These are phyloP conservation scores for Thelonectria blattea DNA, from an alignment of 2,329 filamentous ascomycete species.

Conservation along the genomic window DNA sequence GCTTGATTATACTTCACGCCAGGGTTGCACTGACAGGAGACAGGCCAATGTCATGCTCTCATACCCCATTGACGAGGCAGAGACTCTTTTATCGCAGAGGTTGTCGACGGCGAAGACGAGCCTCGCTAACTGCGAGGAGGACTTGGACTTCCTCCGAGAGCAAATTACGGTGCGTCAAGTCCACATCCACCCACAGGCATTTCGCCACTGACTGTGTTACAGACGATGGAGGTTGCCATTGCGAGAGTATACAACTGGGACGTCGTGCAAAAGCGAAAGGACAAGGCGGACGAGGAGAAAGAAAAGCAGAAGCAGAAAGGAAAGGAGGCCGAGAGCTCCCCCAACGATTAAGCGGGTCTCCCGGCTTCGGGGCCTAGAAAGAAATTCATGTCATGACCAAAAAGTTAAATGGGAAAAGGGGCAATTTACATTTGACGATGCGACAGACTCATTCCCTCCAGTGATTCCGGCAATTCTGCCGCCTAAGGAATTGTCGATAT, in stretches of 20 bases:
- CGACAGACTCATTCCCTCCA: background rate
- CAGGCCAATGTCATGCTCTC: constrained; percentile 97
- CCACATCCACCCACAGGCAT: background rate
- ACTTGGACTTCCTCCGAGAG: constrained; percentile 92
- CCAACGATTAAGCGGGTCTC: constrained; percentile 32
- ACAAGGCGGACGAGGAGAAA: constrained; percentile 71
- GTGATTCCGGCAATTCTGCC: too few species aligned
- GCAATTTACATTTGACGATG: background rate
- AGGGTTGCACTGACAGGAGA: constrained; percentile 33
- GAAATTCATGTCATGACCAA: constrained; percentile 25
- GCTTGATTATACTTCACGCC: background rate
- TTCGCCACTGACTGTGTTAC: constrained; percentile 21
- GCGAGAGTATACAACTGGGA: constrained; percentile 99
- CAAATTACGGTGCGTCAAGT: constrained; percentile 81
- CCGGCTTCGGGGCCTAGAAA: constrained; percentile 16
- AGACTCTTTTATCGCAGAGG: constrained; percentile 78
- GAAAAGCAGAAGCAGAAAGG: constrained; percentile 43
- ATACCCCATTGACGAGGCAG: constrained; percentile 88
- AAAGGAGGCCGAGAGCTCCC: constrained; percentile 46
- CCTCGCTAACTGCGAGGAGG: constrained; percentile 89
- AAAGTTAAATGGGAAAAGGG: constrained; percentile 8
- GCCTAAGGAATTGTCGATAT: too few species aligned
- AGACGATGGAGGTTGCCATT: constrained; percentile 96
- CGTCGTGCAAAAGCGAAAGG: constrained; percentile 92
- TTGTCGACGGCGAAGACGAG: constrained; percentile 79